Evolutionary conservation across 2,329 filamentous ascomycete genomes (phyloP), one percentile per base, ranked within the genome.

Genomic region (Rhynchosporium agropyri): DNA sequence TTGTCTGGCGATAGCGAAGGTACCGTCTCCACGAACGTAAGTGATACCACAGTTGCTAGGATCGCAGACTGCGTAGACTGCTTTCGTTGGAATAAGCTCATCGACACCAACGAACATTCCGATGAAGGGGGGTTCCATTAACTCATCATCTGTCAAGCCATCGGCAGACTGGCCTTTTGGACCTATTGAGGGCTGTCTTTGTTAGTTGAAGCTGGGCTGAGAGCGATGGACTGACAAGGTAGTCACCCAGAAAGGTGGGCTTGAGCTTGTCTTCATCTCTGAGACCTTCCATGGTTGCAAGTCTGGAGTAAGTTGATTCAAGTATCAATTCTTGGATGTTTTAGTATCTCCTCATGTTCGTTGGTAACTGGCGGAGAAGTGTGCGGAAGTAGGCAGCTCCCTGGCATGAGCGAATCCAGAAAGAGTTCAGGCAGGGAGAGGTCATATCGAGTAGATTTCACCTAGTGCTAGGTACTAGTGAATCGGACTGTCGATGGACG

Each of bases 41-140:
- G 56, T 43, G 8, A 66, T 45, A 10, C 65, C 46, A 15, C 46
- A 33, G 29, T 50, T 63, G 5, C 40, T 49, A 2, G 60, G 15
- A 36, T 67, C 63, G 33, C 59, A 67, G 5, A 67, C 36, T n/a
- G 65, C 65, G 38, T 63, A 67, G 10, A 65, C 42, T 1, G 56
- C 51, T 42, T 65, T 64, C 4, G 60, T 63, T 13, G 65, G 65
- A 5, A 46, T 29, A 28, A 54, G 31, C 26, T 56, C 57, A 40
- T 63, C 60, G n/a, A 65, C 62, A 8, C 65, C 65, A 10, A 61
- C 53, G 3, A 65, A 43, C 10, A 54, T 33, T 9, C 63, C 60
- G 42, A 62, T 63, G 60, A 57, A 63, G 6, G 60, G 65, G 15
- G 63, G 61, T 51, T 56, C 51, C 29, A 58, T 51, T 12, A 62